These are phyloP conservation scores for Ascochyta fabae DNA, from an alignment of 2,329 filamentous ascomycete species.

Conservation along the genomic window DNA sequence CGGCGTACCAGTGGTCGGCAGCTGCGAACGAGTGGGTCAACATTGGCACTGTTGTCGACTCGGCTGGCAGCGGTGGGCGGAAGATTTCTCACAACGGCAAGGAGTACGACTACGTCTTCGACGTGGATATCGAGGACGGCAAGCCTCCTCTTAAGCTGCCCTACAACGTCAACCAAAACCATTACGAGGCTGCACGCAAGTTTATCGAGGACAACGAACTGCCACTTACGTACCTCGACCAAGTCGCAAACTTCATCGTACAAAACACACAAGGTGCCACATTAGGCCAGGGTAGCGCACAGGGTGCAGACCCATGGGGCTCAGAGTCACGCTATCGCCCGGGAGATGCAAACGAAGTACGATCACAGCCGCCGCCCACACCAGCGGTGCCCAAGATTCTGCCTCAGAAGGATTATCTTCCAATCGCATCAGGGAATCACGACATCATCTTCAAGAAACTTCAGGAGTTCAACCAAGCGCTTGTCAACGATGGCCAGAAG, in stretches of 20 bases:
- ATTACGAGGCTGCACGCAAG: conserved; percentile 88
- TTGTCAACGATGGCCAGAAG: conserved; percentile 75
- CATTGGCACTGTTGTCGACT: conserved; percentile 93
- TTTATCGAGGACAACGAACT: conserved; percentile 91
- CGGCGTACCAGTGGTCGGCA: conserved; percentile 86
- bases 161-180: conserved; percentile 90
- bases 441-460: conserved; percentile 78
- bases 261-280: conserved; percentile 87
- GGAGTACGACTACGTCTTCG: conserved; percentile 95
- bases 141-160: conserved; percentile 93
- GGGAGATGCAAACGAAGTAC: conserved; percentile 60
- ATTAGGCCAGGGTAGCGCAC: conserved; percentile 65
- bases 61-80: conserved; percentile 77
- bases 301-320: conserved; percentile 75
- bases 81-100: conserved; percentile 74
- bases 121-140: conserved; percentile 94
- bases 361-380: conserved; percentile 42
- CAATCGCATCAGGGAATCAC: conserved; percentile 75
- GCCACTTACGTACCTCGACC: conserved; percentile 84
- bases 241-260: conserved; percentile 90
- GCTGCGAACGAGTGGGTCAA: conserved; percentile 74
- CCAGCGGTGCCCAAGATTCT: conserved; percentile 64
- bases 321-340: conserved; percentile 80
- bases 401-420: conserved; percentile 80
- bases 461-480: conserved; percentile 73